These are phyloP conservation scores for Nitzschia putrida DNA, from an alignment of 108 stramenopile species.

Conservation along the genomic window DNA sequence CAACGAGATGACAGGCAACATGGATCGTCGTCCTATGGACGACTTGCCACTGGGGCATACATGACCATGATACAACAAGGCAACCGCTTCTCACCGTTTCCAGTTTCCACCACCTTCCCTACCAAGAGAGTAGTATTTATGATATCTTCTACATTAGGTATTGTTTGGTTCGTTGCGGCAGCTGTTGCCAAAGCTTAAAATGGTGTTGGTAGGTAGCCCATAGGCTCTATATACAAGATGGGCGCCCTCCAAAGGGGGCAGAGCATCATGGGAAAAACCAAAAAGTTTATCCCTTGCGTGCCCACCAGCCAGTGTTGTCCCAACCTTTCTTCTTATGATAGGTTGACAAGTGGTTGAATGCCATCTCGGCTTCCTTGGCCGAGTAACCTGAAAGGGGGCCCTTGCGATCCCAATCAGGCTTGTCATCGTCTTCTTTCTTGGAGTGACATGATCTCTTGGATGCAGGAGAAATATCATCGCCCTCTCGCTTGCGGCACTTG, in stretches of 20 bases:
- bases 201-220: neutral
- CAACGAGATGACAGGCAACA: too few species aligned
- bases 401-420: constrained; percentile 22
- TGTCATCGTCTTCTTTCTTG: constrained; percentile 4
- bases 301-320: constrained; percentile 87
- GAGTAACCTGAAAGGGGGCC: constrained; percentile 49
- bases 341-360: constrained; percentile 78
- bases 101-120: too few species aligned
- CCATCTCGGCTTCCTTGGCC: constrained; percentile 65
- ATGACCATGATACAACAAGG: too few species aligned
- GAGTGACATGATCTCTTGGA: constrained; percentile 3
- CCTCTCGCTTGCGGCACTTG: neutral
- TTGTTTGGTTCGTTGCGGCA: neutral
- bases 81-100: too few species aligned
- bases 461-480: constrained; percentile 12
- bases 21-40: too few species aligned
- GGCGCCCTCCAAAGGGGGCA: neutral
- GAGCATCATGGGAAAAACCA: neutral
- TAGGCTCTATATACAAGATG: neutral
- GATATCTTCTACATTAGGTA: too few species aligned
- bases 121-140: too few species aligned
- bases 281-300: constrained; percentile 60
- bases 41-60: too few species aligned
- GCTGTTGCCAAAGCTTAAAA: neutral
- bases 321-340: constrained; percentile 90